A percentile compares a stretch with the other conserved stretches of the same genome.
Conservation (phyloP, 1,284 basidiomycete genomes). For the Omphalotus olearius region DNA sequence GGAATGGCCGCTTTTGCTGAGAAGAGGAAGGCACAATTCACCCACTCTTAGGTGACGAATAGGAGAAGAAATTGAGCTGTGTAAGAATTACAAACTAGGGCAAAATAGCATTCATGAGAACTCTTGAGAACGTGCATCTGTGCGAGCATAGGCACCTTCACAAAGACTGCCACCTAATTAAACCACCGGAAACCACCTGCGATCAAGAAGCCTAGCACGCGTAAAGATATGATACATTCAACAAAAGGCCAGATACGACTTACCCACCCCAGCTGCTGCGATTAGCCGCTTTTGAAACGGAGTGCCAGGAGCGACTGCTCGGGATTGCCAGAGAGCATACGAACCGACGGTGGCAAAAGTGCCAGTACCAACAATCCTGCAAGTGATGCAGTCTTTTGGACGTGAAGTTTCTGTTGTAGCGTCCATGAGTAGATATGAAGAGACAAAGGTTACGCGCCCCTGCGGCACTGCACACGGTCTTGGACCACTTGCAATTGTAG, state of each 20-base stretch:
- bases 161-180: conserved; percentile 16
- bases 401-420: conserved; percentile 10
- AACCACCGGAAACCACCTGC: conserved; percentile 37
- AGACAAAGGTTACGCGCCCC: background rate
- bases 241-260: conserved; percentile 16
- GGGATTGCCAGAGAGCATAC: conserved; percentile 48
- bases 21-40: conserved; percentile 89
- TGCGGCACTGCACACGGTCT: background rate
- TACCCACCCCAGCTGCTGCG: conserved; percentile 47
- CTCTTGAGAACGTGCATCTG: background rate
- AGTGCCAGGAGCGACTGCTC: conserved; percentile 41
- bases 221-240: background rate
- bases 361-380: conserved; percentile 46
- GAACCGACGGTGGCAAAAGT: conserved; percentile 44
- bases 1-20: conserved; percentile 98
- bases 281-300: conserved; percentile 41
- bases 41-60: conserved; percentile 40
- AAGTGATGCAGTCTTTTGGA: conserved; percentile 42
- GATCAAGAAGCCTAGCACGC: conserved; percentile 26
- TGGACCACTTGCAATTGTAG: background rate
- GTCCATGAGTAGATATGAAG: conserved; percentile 3
- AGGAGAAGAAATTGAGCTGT: conserved; percentile 1
- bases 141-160: background rate
- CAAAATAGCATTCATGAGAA: background rate
- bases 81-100: background rate